Evolutionary conservation across 2,329 filamentous ascomycete genomes (phyloP), one percentile per base, ranked within the genome.

Genomic region (Rutstroemia sp.): DNA sequence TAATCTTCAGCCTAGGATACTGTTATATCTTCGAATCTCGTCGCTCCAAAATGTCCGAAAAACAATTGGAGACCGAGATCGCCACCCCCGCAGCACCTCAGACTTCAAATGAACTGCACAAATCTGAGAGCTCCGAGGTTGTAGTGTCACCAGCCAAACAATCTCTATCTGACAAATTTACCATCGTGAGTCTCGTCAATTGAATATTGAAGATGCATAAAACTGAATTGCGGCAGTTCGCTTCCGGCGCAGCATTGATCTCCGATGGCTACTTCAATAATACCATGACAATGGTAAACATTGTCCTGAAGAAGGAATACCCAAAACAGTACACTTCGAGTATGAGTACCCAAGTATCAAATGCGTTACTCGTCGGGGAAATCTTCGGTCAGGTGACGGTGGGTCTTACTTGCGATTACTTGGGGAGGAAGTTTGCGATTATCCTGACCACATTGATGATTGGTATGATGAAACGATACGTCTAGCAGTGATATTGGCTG

Each of bases 341-440:
- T 27, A 66, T 73, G 46, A 73, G 70, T 60, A 73, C 72, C 0
- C 68, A 69, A 45, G 65, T 74, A 6, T 73, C 70, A 12, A 74
- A 73, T 55, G 67, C 73, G 3, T 66, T 74, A 5, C 63, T 75
- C 0, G 68, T 75, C 17, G 73, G 73, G 23, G 71, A 73, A 44
- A 70, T 76, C 2, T 69, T 75, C 48, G 73, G 73, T 30, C 72
- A 73, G 65, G 56, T 75, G 2, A 64, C 70, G 19, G 69, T 74
- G 17, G 73, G 72, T 5, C 63, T 76, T 44, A 73, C 70, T 25
- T 75, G 73, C 57, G 76, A 78, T 63, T 72, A 72, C 38, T 64
- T 77, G 8, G 75, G 76, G 8, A 72, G 75, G 4, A 75, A 75
- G 48, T 69, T 67, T 12, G 76, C 73, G 23, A 76, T 77, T 44